Base-by-base conservation (phyloP, 768 basidiomycete species). In the Lanmaoa rubissima region DNA sequence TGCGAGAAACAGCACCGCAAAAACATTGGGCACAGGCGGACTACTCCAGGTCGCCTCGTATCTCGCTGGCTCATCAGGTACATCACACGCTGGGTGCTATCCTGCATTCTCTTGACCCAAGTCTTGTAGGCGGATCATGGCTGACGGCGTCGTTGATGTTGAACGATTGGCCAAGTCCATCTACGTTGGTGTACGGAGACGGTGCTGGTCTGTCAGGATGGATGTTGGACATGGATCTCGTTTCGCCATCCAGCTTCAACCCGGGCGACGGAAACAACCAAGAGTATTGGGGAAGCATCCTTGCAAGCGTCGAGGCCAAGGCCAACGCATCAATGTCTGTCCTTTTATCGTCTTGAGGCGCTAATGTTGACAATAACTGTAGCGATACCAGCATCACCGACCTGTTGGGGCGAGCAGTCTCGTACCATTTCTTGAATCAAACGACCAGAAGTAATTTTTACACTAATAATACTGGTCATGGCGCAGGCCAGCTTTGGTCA, bases 401-500 rank as follows among this genome's bases (percentile, higher is more conserved):
- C 64, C 73, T 83, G 7, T 89, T 85, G 79, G 75, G 69, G 0
- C 82, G 86, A 1, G 80, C 84, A 67, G 78, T 91, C 35, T 79
- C 85, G 1, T 86, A 87, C 60, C 90, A 92, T 67, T 90, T 90
- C 62, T 72, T 87, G 55, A 88, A 85, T 64, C 81, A 83, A 50
- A 90, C 88, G 0, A 75, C 77, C 7, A 73, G 77, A 16, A 54
- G 52, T 11, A 84, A 88, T 63, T 84, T 88, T 63, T 86, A 83
- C 69, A 80, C 81, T 2, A 81, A 84, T 46, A 68, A 77, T 42
- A 74, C 81, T 1, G 74, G 77, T 8, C 88, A 90, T 58, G 87
- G 87, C n/a, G 84, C 86, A n/a, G 88, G 87, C 6, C 80, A 86
- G 54, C 76, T 87, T 11, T 86, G 86, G 82, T 87, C 86, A 3